phyloP scores from a whole-genome alignment of 306 rosid genomes.

The Pyrus betulifolia region DNA sequence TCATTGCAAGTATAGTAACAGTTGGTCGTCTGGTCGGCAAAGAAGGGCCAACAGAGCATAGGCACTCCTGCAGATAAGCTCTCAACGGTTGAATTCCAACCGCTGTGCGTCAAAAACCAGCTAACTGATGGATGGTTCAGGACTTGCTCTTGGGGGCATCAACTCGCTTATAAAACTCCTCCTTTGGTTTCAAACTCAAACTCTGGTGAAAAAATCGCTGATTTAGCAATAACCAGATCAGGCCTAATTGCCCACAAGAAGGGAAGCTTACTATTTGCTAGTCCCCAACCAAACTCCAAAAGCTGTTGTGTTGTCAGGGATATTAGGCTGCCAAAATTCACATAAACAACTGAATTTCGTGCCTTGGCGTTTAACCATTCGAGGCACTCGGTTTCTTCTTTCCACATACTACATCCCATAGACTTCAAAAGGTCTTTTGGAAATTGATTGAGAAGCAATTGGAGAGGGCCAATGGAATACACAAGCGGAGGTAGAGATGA shows the following conservation, averaged over 20 bases:
- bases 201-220: neutral
- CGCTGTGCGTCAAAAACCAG: slow-evolving; percentile 13
- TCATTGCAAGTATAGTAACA: neutral
- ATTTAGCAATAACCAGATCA: slow-evolving; percentile 12
- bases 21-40: neutral
- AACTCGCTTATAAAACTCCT: neutral
- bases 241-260: slow-evolving; percentile 19
- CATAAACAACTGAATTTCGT: slow-evolving; percentile 3
- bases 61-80: slow-evolving; percentile 9
- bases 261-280: slow-evolving; percentile 7
- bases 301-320: neutral
- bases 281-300: slow-evolving; percentile 13
- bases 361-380: neutral
- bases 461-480: slow-evolving; percentile 1
- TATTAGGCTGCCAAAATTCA: slow-evolving; percentile 8
- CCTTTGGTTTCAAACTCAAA: neutral
- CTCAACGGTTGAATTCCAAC: slow-evolving; percentile 22
- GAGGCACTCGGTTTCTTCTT: slow-evolving; percentile 14
- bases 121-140: slow-evolving; percentile 2
- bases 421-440: neutral
- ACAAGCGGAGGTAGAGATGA: neutral
- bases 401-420: slow-evolving; percentile 5
- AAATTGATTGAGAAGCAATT: neutral
- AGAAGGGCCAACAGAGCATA: slow-evolving; percentile 12
- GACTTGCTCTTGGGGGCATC: slow-evolving; percentile 16